Conservation (phyloP, 2,329 filamentous ascomycete species). For the Aspergillus carbonarius region DNA sequence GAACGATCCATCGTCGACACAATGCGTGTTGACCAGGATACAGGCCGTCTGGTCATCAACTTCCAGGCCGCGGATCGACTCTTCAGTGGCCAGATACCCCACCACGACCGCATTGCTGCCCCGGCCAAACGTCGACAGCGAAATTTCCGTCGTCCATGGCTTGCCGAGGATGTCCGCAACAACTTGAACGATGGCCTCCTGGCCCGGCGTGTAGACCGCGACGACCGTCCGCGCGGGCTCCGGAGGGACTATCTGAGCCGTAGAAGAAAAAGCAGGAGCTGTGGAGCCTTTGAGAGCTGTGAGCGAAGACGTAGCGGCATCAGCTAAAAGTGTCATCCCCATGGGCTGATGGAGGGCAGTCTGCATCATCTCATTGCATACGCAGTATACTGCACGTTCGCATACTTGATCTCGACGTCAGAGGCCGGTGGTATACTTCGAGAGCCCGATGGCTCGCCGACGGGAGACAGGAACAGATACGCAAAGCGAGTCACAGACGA, state of each 20-base stretch:
- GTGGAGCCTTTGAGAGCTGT: slow-evolving; percentile 22
- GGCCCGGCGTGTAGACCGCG: slow-evolving; percentile 68
- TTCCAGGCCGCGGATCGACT: slow-evolving; percentile 59
- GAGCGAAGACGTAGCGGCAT: slow-evolving; percentile 23
- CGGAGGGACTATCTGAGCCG: slow-evolving; percentile 9
- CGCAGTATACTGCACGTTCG: slow-evolving; percentile 21
- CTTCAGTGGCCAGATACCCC: slow-evolving; percentile 58
- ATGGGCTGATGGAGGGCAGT: slow-evolving; percentile 33
- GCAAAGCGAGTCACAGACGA: slow-evolving; percentile 3
- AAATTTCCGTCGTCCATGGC: slow-evolving; percentile 61
- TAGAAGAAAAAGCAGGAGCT: slow-evolving; percentile 13
- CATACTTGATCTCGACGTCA: slow-evolving; percentile 24
- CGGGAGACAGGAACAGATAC: neutral
- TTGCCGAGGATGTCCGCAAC: slow-evolving; percentile 80
- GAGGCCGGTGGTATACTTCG: neutral
- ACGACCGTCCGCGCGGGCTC: slow-evolving; percentile 46
- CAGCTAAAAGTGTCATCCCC: slow-evolving; percentile 32
- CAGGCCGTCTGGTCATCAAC: slow-evolving; percentile 59
- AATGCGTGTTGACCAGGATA: slow-evolving; percentile 74
- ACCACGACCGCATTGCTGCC: slow-evolving; percentile 65
- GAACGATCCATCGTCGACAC: slow-evolving; percentile 68
- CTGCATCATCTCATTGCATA: slow-evolving; percentile 36
- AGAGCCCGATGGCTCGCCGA: neutral
- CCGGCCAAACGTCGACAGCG: slow-evolving; percentile 54
- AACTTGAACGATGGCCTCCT: slow-evolving; percentile 71